phyloP scores from a whole-genome alignment of 2,329 filamentous ascomycete species.

The Gaeumannomyces sp. region DNA sequence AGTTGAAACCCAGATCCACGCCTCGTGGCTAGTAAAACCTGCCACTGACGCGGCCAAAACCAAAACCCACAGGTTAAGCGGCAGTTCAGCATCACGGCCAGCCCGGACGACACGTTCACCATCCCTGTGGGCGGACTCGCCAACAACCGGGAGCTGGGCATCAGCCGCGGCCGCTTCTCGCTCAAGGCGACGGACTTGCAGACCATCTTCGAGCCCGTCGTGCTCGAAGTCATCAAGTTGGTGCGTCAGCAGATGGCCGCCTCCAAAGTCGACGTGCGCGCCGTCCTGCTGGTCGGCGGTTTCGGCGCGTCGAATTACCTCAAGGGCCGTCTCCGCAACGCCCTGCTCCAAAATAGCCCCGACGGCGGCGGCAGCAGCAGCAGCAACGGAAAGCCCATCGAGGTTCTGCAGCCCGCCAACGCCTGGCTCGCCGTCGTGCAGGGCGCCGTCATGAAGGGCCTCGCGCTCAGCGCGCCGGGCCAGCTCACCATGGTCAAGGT shows the following conservation, averaged over 20 bases:
- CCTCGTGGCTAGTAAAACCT: not conserved
- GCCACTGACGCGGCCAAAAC: not conserved
- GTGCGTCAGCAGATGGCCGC: constrained; percentile 38
- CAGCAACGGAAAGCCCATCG: constrained; percentile 17
- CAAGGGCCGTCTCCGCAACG: constrained; percentile 32
- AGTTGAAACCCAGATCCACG: too few relatives aligned
- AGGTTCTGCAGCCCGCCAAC: constrained; percentile 41
- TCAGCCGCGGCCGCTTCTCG: constrained; percentile 29
- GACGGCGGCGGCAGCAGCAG: constrained; percentile 13
- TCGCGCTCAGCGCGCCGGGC: constrained; percentile 29
- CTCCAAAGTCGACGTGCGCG: constrained; percentile 35
- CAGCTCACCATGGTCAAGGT: constrained; percentile 30
- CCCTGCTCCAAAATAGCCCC: constrained; percentile 18
- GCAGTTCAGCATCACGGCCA: constrained; percentile 25
- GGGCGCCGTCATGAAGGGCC: constrained; percentile 44
- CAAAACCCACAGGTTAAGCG: constrained; percentile 26
- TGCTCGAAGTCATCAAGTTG: constrained; percentile 35
- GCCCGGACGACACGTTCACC: constrained; percentile 32
- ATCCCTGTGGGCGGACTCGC: constrained; percentile 30
- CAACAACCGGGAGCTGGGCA: constrained; percentile 31
- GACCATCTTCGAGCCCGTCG: constrained; percentile 38
- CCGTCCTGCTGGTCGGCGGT: constrained; percentile 43
- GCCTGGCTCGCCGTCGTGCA: constrained; percentile 45
- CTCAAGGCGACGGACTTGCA: constrained; percentile 33
- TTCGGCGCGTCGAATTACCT: constrained; percentile 41